Evolutionary conservation across 257 asterid genomes (phyloP), one percentile per base, ranked within the genome.

Genomic region (Solanum chiquidenum): DNA sequence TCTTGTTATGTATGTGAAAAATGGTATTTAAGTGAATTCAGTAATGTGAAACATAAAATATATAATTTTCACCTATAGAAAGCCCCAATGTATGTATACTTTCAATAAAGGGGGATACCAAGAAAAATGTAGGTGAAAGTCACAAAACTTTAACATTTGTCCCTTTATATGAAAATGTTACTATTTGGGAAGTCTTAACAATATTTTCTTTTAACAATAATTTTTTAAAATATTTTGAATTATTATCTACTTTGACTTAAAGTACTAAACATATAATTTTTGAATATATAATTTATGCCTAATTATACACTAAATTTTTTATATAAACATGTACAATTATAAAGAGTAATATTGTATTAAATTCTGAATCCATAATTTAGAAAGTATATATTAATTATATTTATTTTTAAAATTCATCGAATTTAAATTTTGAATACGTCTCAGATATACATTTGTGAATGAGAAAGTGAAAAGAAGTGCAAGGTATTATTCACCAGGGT

Each of bases 401-500:
- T 44, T 79, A 1, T 3, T 2, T 5, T 7, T 0, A 79, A 42
- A 16, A 9, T 68, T 2, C 4, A 25, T 27, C 5, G 9, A 13
- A 44, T 79, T 44, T 14, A 79, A 79, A 79, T 79, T 27, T 23
- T 79, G 1, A 44, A 44, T 14, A 0, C 1, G 1, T 44, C 38
- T 91, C 74, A 83, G 91, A 3, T 88, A 62, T 87, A 88, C 89
- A 73, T 91, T 91, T 71, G 87, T 86, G 20, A 87, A 88, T 20
- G 88, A 88, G 85, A 90, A 64, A 46, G 86, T 88, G 23, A 91
- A 73, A 31, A 69, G 89, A 52, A 91, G 87, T 40, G 90, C 90
- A 60, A 88, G 93, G 33, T 90, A 88, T 75, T 91, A 91, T 38
- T 91, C 93, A 6, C 89, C 92, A 29, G 90, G 89, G 31, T 91